Conservation (phyloP, 2,329 filamentous ascomycete species). For the Neoscytalidium dimidiatum region DNA sequence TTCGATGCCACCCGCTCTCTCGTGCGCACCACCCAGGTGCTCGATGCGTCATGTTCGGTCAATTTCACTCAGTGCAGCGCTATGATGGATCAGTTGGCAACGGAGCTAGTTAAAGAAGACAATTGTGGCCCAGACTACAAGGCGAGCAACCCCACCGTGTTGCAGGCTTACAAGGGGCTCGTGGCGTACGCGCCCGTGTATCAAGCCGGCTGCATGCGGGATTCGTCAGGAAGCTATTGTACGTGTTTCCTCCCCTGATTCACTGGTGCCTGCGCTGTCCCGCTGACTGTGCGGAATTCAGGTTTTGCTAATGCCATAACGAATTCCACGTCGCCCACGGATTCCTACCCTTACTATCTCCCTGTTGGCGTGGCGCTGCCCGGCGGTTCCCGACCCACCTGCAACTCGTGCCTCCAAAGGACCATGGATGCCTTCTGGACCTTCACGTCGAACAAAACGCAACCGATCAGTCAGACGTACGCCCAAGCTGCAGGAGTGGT, state of each 20-base stretch:
- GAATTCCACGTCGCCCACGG: slow-evolving; percentile 65
- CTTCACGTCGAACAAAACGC: slow-evolving; percentile 65
- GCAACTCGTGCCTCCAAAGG: slow-evolving; percentile 72
- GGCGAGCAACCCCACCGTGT: slow-evolving; percentile 67
- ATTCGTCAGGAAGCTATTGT: slow-evolving; percentile 67
- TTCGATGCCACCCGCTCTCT: slow-evolving; percentile 76
- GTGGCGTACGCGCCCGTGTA: slow-evolving; percentile 77
- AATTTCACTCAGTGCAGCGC: slow-evolving; percentile 65
- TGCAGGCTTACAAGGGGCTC: slow-evolving; percentile 75
- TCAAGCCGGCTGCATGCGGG: slow-evolving; percentile 75
- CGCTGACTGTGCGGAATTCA: slow-evolving; percentile 20
- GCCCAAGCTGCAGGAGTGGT: slow-evolving; percentile 69
- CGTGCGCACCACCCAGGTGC: slow-evolving; percentile 70
- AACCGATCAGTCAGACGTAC: slow-evolving; percentile 71
- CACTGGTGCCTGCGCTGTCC: slow-evolving; percentile 20
- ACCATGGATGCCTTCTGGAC: slow-evolving; percentile 81
- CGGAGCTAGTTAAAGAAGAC: slow-evolving; percentile 60
- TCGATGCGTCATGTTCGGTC: slow-evolving; percentile 76
- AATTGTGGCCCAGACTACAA: slow-evolving; percentile 75
- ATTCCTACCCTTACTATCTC: slow-evolving; percentile 82
- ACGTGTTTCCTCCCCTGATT: slow-evolving; percentile 40
- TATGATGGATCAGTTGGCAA: slow-evolving; percentile 66
- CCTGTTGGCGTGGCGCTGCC: slow-evolving; percentile 76
- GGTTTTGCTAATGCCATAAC: slow-evolving; percentile 80
- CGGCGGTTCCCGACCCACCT: slow-evolving; percentile 67